Percentiles rank a stretch among this genome's conserved stretches.
Evolutionary conservation across 177 flowering plant genomes (phyloP).

Genomic region (Vitis hybrid): DNA sequence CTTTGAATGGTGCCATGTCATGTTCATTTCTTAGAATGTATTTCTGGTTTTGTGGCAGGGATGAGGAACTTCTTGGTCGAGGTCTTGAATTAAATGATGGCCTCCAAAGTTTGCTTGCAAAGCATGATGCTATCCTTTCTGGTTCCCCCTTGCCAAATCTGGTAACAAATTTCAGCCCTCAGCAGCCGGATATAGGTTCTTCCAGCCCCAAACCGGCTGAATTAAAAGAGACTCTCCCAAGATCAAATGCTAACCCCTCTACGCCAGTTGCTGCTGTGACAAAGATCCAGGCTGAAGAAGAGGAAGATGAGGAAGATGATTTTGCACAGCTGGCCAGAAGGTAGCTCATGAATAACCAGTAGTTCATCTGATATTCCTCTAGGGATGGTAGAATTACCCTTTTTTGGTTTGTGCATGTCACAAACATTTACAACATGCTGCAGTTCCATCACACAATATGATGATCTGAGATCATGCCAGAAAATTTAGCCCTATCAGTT

Average conservation of each 20-base stretch:
- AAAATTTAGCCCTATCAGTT: neutral
- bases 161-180: constrained; percentile 21
- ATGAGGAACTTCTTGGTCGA: constrained; percentile 81
- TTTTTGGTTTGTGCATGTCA: neutral
- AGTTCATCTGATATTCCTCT: neutral
- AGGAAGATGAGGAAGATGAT: constrained; percentile 86
- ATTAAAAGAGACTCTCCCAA: constrained; percentile 24
- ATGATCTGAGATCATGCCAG: neutral
- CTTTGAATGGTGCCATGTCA: too few relatives aligned
- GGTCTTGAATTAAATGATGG: constrained; percentile 85
- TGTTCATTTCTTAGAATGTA: neutral
- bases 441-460: neutral
- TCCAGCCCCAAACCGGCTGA: constrained; percentile 22
- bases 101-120: constrained; percentile 74
- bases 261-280: constrained; percentile 26
- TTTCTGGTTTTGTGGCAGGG: constrained; percentile 45
- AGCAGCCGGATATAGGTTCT: constrained; percentile 17
- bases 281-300: constrained; percentile 47
- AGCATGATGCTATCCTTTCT: constrained; percentile 84
- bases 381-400: neutral
- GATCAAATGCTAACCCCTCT: constrained; percentile 17
- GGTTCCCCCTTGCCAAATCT: constrained; percentile 62
- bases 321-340: constrained; percentile 80
- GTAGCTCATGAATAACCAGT: constrained; percentile 25
- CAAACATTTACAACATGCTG: neutral